Evolutionary conservation across 2,329 filamentous ascomycete species (phyloP), one percentile per base, ranked within the genome.

Genomic region (Coleophoma cylindrospora): DNA sequence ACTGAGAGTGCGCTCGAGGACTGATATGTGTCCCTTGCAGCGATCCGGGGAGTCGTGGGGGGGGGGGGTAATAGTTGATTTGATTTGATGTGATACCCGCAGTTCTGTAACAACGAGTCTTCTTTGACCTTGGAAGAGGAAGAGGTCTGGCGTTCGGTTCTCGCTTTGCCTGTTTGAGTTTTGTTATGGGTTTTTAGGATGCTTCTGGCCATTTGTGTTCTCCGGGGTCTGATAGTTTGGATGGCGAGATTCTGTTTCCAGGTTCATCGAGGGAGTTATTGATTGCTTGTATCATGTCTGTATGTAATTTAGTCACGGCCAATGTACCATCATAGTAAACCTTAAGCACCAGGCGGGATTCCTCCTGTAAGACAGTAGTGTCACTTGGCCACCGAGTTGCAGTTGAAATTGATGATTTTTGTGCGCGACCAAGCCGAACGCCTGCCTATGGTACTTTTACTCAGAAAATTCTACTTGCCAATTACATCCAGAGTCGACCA

Each of bases 401-500:
- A 27, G 9, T 27, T 27, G 27, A 27, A 27, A 27, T 27, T 27
- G 27, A 27, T 8, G 27, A 27, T 27, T 27, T 27, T 27, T 27
- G 9, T 27, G 9, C 40, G 19, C 12, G 21, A 19, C n/a, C 21
- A 32, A 44, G 19, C 22, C 12, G 32, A 51, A 56, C 56, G 54
- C 55, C 55, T n/a, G 54, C 55, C 55, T n/a, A 47, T 54, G 55
- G 52, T 54, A 59, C 45, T 40, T 45, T 11, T 33, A 44, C 27
- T 27, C 27, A 8, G 27, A 27, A 36, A 38, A 51, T 46, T 19
- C 27, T 47, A 49, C n/a, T 13, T 50, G 51, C 15, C 19, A 44
- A 57, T 64, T 54, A 87, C 66, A 84, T 88, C 92, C 92, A 99
- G 66, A 99, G 71, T 62, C 92, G 84, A 70, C 90, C 89, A 13